Evolutionary conservation across 257 asterid genomes (phyloP).

Genomic region (Cruciata laevipes): DNA sequence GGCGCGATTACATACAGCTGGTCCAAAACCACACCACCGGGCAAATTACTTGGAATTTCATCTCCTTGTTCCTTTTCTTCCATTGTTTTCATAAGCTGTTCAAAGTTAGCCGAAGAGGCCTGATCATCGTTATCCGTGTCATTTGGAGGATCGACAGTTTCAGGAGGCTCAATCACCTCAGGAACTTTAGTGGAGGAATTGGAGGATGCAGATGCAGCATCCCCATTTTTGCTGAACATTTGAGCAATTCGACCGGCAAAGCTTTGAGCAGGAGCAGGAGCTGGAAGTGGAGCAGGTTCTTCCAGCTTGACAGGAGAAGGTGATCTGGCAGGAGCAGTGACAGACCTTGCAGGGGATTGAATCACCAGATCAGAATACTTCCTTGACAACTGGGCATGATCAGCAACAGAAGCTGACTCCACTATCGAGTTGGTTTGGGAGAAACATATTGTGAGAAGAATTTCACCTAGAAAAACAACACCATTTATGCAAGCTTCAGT

Average conservation of each 20-base stretch:
- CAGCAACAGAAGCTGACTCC: slow-evolving; percentile 45
- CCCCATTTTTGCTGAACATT: slow-evolving; percentile 66
- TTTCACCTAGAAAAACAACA: slow-evolving; percentile 47
- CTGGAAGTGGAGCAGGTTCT: slow-evolving; percentile 40
- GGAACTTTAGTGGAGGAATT: slow-evolving; percentile 34
- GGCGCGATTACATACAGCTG: slow-evolving; percentile 58
- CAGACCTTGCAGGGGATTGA: slow-evolving; percentile 45
- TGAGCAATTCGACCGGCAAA: slow-evolving; percentile 82
- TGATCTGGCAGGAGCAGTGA: slow-evolving; percentile 34
- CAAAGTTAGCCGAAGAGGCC: slow-evolving; percentile 46
- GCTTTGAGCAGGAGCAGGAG: slow-evolving; percentile 38
- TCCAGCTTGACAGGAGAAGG: slow-evolving; percentile 60
- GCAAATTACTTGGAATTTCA: slow-evolving; percentile 56
- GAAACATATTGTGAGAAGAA: slow-evolving; percentile 78
- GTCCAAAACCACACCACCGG: slow-evolving; percentile 78
- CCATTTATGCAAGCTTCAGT: too few relatives aligned
- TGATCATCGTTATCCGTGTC: slow-evolving; percentile 46
- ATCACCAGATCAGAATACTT: slow-evolving; percentile 31
- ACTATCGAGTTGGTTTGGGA: slow-evolving; percentile 43
- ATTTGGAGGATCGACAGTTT: slow-evolving; percentile 29
- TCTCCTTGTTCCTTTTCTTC: slow-evolving; percentile 56
- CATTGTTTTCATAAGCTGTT: slow-evolving; percentile 56
- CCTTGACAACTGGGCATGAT: slow-evolving; percentile 31
- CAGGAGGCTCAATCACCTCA: slow-evolving; percentile 48
- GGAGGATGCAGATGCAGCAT: slow-evolving; percentile 32